These are phyloP conservation scores for Pseudopediastrum boryanum DNA, from an alignment of 139 green algal genomes.

Conservation along the genomic window DNA sequence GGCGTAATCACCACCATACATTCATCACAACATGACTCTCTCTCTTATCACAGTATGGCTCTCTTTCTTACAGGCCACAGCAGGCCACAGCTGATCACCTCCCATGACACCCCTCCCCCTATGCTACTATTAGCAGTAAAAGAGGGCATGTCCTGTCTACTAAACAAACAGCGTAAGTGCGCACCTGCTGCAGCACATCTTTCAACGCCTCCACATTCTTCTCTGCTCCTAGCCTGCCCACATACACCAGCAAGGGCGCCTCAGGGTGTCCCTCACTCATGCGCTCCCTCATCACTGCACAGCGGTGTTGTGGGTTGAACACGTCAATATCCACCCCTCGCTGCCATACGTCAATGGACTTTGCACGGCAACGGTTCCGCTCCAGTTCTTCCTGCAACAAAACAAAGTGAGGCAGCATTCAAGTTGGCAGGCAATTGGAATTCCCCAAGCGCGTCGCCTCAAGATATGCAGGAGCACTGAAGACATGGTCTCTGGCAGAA, in stretches of 20 bases:
- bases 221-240: slow-evolving; percentile 91
- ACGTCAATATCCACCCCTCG: slow-evolving; percentile 88
- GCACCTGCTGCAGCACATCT: slow-evolving; percentile 62
- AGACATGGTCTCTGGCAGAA: no score
- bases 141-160: no score
- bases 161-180: no score
- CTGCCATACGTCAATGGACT: slow-evolving; percentile 85
- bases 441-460: no score
- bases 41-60: no score
- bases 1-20: no score
- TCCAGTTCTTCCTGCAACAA: slow-evolving; percentile 48
- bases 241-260: slow-evolving; percentile 87
- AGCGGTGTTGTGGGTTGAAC: slow-evolving; percentile 86
- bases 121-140: no score
- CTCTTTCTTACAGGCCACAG: no score
- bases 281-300: slow-evolving; percentile 66
- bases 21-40: no score
- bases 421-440: neutral
- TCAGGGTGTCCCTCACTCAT: slow-evolving; percentile 78
- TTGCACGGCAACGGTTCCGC: slow-evolving; percentile 43
- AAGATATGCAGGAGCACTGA: no score
- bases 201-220: slow-evolving; percentile 86
- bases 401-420: neutral
- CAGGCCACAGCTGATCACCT: no score
- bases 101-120: no score